phyloP scores from a whole-genome alignment of 2,329 filamentous ascomycete species.

The Aspergillus sp. region DNA sequence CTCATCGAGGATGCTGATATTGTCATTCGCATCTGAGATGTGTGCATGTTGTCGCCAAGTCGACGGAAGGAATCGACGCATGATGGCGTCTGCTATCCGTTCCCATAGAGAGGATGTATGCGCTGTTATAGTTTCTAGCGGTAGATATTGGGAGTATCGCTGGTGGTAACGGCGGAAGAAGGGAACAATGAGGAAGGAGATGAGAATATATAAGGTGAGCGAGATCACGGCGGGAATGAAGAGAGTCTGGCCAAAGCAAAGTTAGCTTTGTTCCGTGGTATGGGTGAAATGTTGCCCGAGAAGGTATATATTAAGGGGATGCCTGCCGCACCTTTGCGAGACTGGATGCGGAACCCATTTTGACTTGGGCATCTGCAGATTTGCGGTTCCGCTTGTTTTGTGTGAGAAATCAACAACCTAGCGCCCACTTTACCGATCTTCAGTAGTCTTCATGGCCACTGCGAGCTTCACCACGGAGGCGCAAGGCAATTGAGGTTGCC shows the following conservation, averaged over 20 bases:
- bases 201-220: slow-evolving; percentile 64
- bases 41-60: slow-evolving; percentile 48
- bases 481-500: background rate
- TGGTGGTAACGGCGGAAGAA: slow-evolving; percentile 68
- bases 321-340: slow-evolving; percentile 30
- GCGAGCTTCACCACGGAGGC: background rate
- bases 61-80: slow-evolving; percentile 46
- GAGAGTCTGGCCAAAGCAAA: slow-evolving; percentile 56
- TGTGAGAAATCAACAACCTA: background rate
- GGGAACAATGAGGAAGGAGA: slow-evolving; percentile 66
- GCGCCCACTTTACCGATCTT: background rate
- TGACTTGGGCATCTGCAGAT: background rate
- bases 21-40: slow-evolving; percentile 49
- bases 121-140: slow-evolving; percentile 56
- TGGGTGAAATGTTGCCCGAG: background rate
- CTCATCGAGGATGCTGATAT: slow-evolving; percentile 64
- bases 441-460: background rate
- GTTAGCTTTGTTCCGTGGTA: slow-evolving; percentile 3
- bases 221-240: slow-evolving; percentile 70
- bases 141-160: slow-evolving; percentile 73
- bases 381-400: background rate
- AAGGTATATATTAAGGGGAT: background rate
- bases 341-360: slow-evolving; percentile 31
- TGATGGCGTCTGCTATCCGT: slow-evolving; percentile 40
- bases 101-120: slow-evolving; percentile 57